These are phyloP conservation scores for Crepidotus sp. DNA, from an alignment of 1,284 basidiomycete genomes.

Conservation along the genomic window DNA sequence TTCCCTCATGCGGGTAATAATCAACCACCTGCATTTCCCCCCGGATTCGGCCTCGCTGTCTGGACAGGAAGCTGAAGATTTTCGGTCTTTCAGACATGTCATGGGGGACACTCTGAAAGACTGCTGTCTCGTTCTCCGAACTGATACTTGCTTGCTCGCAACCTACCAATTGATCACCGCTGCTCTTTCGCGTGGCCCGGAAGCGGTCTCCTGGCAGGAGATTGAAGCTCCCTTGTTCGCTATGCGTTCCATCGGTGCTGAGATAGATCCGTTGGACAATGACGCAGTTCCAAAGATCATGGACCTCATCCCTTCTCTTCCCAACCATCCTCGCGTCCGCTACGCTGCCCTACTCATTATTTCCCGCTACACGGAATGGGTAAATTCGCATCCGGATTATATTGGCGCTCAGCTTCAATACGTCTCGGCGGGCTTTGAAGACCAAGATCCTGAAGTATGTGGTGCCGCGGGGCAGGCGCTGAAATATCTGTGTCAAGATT, in stretches of 20 bases:
- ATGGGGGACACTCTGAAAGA: slow-evolving; percentile 99
- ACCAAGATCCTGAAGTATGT: slow-evolving; percentile 71
- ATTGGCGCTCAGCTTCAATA: slow-evolving; percentile 85
- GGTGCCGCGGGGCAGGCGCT: slow-evolving; percentile 95
- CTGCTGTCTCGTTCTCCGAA: slow-evolving; percentile 91
- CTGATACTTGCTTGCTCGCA: slow-evolving; percentile 75
- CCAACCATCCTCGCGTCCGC: slow-evolving; percentile 84
- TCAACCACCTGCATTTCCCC: slow-evolving; percentile 90
- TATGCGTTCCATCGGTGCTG: slow-evolving; percentile 96
- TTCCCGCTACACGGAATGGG: slow-evolving; percentile 96
- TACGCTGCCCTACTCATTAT: slow-evolving; percentile 96
- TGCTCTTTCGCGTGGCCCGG: slow-evolving; percentile 52
- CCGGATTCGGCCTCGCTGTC: slow-evolving; percentile 55
- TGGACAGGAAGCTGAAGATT: slow-evolving; percentile 87
- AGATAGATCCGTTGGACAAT: slow-evolving; percentile 80
- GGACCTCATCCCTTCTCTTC: slow-evolving; percentile 87
- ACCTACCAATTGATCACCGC: slow-evolving; percentile 76
- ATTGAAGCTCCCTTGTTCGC: slow-evolving; percentile 98
- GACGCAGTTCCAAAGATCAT: slow-evolving; percentile 90
- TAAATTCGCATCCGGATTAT: slow-evolving; percentile 83
- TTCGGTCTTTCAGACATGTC: slow-evolving; percentile 91
- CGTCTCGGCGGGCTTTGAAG: slow-evolving; percentile 87
- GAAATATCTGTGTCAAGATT: slow-evolving; percentile 96
- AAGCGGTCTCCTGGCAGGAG: slow-evolving; percentile 80
- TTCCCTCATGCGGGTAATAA: slow-evolving; percentile 79